phyloP scores from a whole-genome alignment of 2,329 filamentous ascomycete genomes.

The Thyridium curvatum region DNA sequence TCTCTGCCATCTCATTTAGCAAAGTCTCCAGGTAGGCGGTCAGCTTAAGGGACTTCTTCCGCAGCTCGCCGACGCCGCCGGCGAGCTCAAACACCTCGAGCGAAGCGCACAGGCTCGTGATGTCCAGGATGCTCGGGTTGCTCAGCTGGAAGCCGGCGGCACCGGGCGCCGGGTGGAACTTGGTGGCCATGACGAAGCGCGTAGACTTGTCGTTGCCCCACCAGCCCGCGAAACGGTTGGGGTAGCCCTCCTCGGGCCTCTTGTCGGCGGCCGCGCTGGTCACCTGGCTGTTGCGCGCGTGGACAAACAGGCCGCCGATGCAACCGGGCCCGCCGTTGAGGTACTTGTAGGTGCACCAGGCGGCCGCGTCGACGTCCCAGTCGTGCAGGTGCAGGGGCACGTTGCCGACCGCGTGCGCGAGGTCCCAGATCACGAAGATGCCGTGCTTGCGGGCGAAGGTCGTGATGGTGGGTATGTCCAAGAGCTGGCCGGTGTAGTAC shows the following conservation, averaged over 20 bases:
- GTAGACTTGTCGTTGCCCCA: constrained; percentile 68
- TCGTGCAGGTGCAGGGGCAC: constrained; percentile 66
- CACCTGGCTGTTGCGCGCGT: constrained; percentile 54
- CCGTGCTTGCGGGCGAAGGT: constrained; percentile 58
- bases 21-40: constrained; percentile 64
- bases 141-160: constrained; percentile 72
- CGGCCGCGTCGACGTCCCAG: constrained; percentile 73
- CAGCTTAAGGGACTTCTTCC: constrained; percentile 57
- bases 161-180: constrained; percentile 64
- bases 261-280: constrained; percentile 21
- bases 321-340: constrained; percentile 70
- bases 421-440: constrained; percentile 71
- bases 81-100: constrained; percentile 66
- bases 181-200: constrained; percentile 71
- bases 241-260: constrained; percentile 27
- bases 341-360: constrained; percentile 82
- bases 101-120: constrained; percentile 62
- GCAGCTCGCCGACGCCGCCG: constrained; percentile 52
- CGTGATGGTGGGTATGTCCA: constrained; percentile 70
- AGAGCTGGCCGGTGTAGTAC: constrained; percentile 73
- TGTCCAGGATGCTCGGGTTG: constrained; percentile 70
- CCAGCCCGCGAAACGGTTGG: constrained; percentile 66
- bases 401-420: constrained; percentile 74
- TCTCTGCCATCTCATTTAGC: constrained; percentile 34
- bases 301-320: constrained; percentile 69